Percentiles rank a stretch among this genome's conserved stretches.
Evolutionary conservation across 108 stramenopile species (phyloP).

Genomic region (Schizochytrium sp.): DNA sequence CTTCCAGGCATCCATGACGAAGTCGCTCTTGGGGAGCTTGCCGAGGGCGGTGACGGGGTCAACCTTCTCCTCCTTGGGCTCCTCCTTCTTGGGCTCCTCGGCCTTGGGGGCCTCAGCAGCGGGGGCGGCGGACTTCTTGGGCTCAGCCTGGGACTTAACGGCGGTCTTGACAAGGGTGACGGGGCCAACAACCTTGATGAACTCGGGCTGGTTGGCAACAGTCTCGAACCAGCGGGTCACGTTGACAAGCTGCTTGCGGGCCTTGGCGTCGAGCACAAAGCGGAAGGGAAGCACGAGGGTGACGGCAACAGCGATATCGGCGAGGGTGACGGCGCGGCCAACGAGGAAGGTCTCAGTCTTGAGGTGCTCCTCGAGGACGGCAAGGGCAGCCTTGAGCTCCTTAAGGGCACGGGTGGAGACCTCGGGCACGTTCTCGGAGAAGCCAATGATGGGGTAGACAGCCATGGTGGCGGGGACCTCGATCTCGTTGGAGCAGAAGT

Average conservation of each 20-base stretch:
- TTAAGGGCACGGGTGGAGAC: conserved; percentile 80
- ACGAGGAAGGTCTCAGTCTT: conserved; percentile 79
- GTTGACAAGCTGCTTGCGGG: conserved; percentile 78
- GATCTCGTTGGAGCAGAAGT: conserved; percentile 84
- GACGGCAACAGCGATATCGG: conserved; percentile 87
- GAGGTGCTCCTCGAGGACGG: conserved; percentile 79
- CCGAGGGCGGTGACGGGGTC: conserved; percentile 64
- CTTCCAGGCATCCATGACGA: conserved; percentile 64
- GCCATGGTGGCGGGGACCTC: conserved; percentile 91
- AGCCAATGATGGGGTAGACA: conserved; percentile 88
- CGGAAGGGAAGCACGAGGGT: conserved; percentile 90
- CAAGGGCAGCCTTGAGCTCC: conserved; percentile 80
- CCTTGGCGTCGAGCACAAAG: conserved; percentile 81
- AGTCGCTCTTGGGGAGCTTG: conserved; percentile 51
- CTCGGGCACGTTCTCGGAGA: conserved; percentile 80
- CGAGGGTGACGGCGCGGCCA: conserved; percentile 84
- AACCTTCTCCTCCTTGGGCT: conserved; percentile 73
- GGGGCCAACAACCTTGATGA: conserved; percentile 84
- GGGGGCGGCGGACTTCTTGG: conserved; percentile 56
- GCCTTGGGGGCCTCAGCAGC: conserved; percentile 61
- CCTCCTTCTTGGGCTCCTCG: conserved; percentile 70
- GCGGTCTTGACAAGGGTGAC: conserved; percentile 83
- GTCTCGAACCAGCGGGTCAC: conserved; percentile 86
- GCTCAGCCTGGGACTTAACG: conserved; percentile 69
- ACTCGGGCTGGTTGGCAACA: conserved; percentile 86